phyloP scores from a whole-genome alignment of 768 basidiomycete genomes.

The Kwoniella heveanensis region DNA sequence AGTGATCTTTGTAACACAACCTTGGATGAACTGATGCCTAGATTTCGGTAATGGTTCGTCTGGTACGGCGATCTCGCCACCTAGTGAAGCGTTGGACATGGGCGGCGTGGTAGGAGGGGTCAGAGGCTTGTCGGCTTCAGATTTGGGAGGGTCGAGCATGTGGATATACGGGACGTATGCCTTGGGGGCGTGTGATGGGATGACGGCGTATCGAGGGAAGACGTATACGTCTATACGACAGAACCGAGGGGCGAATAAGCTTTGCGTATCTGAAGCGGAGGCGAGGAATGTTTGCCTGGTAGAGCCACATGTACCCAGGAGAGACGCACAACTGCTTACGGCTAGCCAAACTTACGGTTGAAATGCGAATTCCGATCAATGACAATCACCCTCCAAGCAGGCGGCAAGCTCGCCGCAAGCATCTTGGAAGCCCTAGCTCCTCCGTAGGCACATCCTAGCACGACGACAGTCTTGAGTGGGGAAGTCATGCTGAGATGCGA shows the following conservation, averaged over 20 bases:
- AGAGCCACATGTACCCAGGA: too few relatives aligned
- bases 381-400: slow-evolving; percentile 48
- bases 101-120: slow-evolving; percentile 27
- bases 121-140: neutral
- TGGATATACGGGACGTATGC: slow-evolving; percentile 53
- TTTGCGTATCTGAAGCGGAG: too few relatives aligned
- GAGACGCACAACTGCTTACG: too few relatives aligned
- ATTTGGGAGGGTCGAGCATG: slow-evolving; percentile 20
- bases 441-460: slow-evolving; percentile 51
- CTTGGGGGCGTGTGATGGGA: slow-evolving; percentile 47
- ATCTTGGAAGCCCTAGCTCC: slow-evolving; percentile 37
- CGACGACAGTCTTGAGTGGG: slow-evolving; percentile 39
- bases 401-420: slow-evolving; percentile 36
- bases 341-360: slow-evolving; percentile 55
- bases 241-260: neutral
- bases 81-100: neutral
- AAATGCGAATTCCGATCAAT: slow-evolving; percentile 53
- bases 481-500: slow-evolving; percentile 4
- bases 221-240: slow-evolving; percentile 51
- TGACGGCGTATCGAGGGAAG: slow-evolving; percentile 53
- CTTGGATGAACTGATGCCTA: slow-evolving; percentile 34
- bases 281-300: too few relatives aligned
- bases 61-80: slow-evolving; percentile 8
- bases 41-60: slow-evolving; percentile 10
- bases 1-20: slow-evolving; percentile 29